These are phyloP conservation scores for Fusarium sp. DNA, from an alignment of 2,329 filamentous ascomycete genomes.

Conservation along the genomic window DNA sequence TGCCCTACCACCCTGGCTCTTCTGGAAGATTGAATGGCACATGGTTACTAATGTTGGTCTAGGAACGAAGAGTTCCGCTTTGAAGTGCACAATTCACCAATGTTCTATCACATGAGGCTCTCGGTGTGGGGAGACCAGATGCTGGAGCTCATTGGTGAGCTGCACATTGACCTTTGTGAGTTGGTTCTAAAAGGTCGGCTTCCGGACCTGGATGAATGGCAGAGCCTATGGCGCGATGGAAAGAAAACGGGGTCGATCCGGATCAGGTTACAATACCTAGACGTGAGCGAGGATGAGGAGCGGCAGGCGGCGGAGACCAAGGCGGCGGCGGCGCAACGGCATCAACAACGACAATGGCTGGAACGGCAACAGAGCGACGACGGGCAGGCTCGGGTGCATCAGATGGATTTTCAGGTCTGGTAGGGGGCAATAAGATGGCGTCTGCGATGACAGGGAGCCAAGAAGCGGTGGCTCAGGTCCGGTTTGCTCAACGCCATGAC, in stretches of 20 bases:
- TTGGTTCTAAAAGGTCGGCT: slow-evolving; percentile 31
- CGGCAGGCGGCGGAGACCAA: slow-evolving; percentile 32
- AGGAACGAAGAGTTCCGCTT: slow-evolving; percentile 43
- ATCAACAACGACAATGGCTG: slow-evolving; percentile 29
- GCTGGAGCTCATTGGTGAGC: slow-evolving; percentile 40
- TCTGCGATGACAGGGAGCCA: slow-evolving; percentile 10
- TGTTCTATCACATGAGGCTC: slow-evolving; percentile 40
- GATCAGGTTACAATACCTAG: slow-evolving; percentile 32
- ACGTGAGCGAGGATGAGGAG: slow-evolving; percentile 32
- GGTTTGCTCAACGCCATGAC: slow-evolving; percentile 1
- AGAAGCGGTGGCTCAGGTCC: slow-evolving; percentile 3
- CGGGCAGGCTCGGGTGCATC: slow-evolving; percentile 35
- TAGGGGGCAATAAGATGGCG: slow-evolving; percentile 11
- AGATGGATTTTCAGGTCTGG: slow-evolving; percentile 43
- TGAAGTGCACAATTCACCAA: slow-evolving; percentile 39
- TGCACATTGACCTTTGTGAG: slow-evolving; percentile 39
- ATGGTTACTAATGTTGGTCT: slow-evolving; percentile 26
- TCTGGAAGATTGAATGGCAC: slow-evolving; percentile 12
- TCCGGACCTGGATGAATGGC: slow-evolving; percentile 36
- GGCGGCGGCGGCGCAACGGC: slow-evolving; percentile 21
- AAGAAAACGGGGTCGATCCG: slow-evolving; percentile 30
- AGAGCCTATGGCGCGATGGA: slow-evolving; percentile 32
- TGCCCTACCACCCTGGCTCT: slow-evolving; percentile 12
- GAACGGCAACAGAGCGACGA: slow-evolving; percentile 29
- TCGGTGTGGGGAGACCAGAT: slow-evolving; percentile 42